Evolutionary conservation across 2,329 filamentous ascomycete genomes (phyloP), one percentile per base, ranked within the genome.

Genomic region (Exserohilum turcica): DNA sequence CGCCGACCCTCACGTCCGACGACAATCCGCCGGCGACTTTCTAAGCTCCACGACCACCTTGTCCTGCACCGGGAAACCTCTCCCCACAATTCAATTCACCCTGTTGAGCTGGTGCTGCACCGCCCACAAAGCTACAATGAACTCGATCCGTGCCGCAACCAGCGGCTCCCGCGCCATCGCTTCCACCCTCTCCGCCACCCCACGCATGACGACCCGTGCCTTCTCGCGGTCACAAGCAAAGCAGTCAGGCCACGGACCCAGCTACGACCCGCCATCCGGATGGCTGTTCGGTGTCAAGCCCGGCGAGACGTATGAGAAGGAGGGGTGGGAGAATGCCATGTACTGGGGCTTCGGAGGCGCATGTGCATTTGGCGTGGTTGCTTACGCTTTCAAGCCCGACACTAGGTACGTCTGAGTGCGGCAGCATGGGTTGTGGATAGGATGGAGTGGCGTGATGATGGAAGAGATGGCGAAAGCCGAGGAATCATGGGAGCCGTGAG

Each of bases 371-470:
- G 88, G 87, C 48, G 86, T 84, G 57, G 81, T 97, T 62, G 91
- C 89, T 62, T 91, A 96, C 79, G 91, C 91, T 59, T 97, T 94
- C 76, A 97, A 97, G 86, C 94, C 94, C 47, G 94, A 99, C 83
- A 97, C 93, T 60, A 96, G 91, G 94, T 99, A 83, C 80, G 92
- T 91, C 12, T 29, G 15, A 40, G 16, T n/a, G 18, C 8, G 35
- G 29, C 29, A 39, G 47, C 36, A 44, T 35, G 5, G 43, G 52
- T 40, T 28, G 3, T 13, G 32, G 9, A 3, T 3, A n/a, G 29
- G 31, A 35, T 19, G 35, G 15, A 16, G 29, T 16, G n/a, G n/a
- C 18, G 29, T n/a, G n/a, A 48, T 28, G 10, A 10, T n/a, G 16
- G 10, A n/a, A 6, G 27, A 32, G 39, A 32, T 24, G 42, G 16